These are phyloP conservation scores for Oryza meyeriana DNA, from an alignment of 176 grass and related monocot species.

Conservation along the genomic window DNA sequence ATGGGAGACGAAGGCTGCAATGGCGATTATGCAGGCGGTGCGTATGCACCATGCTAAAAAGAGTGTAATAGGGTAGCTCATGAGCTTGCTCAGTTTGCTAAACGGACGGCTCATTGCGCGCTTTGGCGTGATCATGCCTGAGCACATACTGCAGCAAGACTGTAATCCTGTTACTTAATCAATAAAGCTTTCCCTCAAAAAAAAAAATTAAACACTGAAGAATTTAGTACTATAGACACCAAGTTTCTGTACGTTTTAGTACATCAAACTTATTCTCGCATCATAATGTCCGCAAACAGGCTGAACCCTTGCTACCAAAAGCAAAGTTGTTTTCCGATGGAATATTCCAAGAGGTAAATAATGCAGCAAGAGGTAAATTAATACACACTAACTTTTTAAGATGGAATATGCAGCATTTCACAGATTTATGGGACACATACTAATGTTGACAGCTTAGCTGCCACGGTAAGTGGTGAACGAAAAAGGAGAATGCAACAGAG, in stretches of 20 bases:
- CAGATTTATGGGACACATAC: neutral
- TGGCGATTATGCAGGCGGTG: too few relatives aligned
- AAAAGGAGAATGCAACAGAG: slow-evolving; percentile 82
- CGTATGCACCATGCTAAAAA: too few relatives aligned
- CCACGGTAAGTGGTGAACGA: slow-evolving; percentile 91
- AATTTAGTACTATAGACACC: too few relatives aligned
- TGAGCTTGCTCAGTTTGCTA: too few relatives aligned
- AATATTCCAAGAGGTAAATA: neutral
- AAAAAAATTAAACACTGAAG: too few relatives aligned
- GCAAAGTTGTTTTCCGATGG: neutral
- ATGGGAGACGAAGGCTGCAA: too few relatives aligned
- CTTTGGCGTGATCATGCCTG: too few relatives aligned
- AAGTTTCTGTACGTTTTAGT: neutral
- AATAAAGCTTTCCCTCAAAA: too few relatives aligned
- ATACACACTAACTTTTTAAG: neutral
- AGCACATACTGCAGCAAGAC: too few relatives aligned
- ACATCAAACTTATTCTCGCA: slow-evolving; percentile 2
- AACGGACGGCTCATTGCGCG: too few relatives aligned
- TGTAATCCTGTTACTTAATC: too few relatives aligned
- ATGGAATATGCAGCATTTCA: neutral
- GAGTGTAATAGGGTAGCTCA: too few relatives aligned
- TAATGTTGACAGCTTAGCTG: slow-evolving; percentile 43
- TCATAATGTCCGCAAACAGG: neutral
- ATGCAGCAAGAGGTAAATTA: neutral
- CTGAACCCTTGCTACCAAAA: neutral